A percentile compares a stretch with the other conserved stretches of the same genome.
These are phyloP conservation scores for Zychaea mexicana DNA, from an alignment of 371 early-diverging fungal genomes.

Conservation along the genomic window DNA sequence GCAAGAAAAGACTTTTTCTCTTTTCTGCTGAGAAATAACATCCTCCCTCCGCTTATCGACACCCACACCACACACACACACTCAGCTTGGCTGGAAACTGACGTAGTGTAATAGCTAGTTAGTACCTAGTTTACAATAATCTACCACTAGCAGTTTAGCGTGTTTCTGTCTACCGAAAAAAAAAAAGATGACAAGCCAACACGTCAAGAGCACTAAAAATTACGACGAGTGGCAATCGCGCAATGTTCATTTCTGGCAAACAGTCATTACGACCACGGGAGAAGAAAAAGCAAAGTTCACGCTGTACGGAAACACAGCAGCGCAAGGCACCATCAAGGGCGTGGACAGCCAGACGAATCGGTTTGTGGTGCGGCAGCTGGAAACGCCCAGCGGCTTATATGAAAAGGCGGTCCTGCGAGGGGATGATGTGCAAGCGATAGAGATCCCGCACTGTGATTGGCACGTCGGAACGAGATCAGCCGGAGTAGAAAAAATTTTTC, in stretches of 20 bases:
- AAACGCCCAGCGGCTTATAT: slow-evolving; percentile 51
- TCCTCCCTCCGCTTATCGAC: neutral
- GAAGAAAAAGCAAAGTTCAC: slow-evolving; percentile 23
- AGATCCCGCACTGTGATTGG: slow-evolving; percentile 5
- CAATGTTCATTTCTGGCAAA: slow-evolving; percentile 48
- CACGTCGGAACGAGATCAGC: slow-evolving; percentile 1
- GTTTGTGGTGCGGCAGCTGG: slow-evolving; percentile 39
- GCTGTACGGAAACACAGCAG: slow-evolving; percentile 34
- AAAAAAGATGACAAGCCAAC: neutral
- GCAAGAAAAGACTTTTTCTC: neutral
- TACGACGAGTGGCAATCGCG: slow-evolving; percentile 12
- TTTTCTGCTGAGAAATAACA: too few species aligned
- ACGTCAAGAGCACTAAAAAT: too few species aligned
- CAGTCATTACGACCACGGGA: slow-evolving; percentile 20
- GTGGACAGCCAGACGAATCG: slow-evolving; percentile 54
- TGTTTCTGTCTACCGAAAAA: neutral
- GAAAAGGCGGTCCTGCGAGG: slow-evolving; percentile 57
- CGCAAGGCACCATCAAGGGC: slow-evolving; percentile 38
- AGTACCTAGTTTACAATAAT: too few species aligned
- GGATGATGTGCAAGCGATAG: slow-evolving; percentile 30
- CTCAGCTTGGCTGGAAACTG: too few species aligned
- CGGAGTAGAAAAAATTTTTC: slow-evolving; percentile 17
- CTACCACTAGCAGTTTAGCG: too few species aligned
- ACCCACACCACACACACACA: too few species aligned
- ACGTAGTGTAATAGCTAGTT: too few species aligned